Percentiles rank a stretch among this genome's conserved stretches.
Evolutionary conservation across 768 basidiomycete genomes (phyloP).

Genomic region (Mycena latifolia): DNA sequence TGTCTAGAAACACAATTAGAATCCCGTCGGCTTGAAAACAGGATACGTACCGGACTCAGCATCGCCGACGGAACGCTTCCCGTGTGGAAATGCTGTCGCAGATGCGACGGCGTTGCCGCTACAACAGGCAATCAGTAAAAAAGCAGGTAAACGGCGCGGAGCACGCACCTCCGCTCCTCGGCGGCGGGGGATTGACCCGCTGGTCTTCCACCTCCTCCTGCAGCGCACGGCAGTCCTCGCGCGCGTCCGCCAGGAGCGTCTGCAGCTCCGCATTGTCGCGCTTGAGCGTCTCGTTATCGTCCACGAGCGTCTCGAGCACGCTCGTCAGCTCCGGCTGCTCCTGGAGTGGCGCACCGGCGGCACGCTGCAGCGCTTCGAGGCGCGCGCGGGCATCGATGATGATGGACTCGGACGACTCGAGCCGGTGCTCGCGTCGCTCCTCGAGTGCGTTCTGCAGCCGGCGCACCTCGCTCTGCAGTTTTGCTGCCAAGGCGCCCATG

Average conservation of each 20-base stretch:
- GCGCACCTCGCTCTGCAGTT: constrained; percentile 75
- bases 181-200: constrained; percentile 57
- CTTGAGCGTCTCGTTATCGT: constrained; percentile 86
- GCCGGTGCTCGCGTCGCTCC: constrained; percentile 66
- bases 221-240: constrained; percentile 79
- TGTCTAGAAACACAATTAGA: neutral
- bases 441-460: constrained; percentile 75
- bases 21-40: neutral
- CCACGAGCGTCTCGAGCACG: constrained; percentile 87
- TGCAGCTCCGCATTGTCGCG: constrained; percentile 87
- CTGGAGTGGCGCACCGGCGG: constrained; percentile 54
- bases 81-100: constrained; percentile 54
- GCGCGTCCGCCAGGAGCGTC: constrained; percentile 75
- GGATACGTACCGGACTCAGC: constrained; percentile 49
- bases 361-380: constrained; percentile 69
- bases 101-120: constrained; percentile 56
- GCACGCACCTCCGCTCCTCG: constrained; percentile 57
- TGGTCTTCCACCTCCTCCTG: constrained; percentile 85
- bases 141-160: neutral
- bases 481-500: constrained; percentile 55
- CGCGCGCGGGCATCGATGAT: constrained; percentile 74
- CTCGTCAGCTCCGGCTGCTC: constrained; percentile 73
- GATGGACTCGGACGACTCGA: constrained; percentile 76
- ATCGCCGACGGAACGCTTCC: constrained; percentile 60
- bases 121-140: constrained; percentile 11